Percentiles rank a stretch among this genome's conserved stretches.
Evolutionary conservation across 73 alveolate genomes (phyloP).

Genomic region (Effrenium voratum): DNA sequence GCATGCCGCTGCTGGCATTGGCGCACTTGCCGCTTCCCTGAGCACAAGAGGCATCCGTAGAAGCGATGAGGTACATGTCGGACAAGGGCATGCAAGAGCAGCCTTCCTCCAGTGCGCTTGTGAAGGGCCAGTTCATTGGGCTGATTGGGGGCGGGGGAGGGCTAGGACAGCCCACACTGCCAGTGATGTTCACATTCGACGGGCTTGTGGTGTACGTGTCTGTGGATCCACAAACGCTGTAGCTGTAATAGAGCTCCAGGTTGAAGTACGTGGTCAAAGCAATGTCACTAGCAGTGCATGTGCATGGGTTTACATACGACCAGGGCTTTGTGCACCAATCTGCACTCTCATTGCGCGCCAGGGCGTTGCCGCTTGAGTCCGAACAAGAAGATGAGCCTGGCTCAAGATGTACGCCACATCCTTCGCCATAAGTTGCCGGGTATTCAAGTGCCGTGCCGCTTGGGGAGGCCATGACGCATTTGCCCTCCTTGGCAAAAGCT

Average conservation of each 20-base stretch:
- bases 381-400: constrained; percentile 2
- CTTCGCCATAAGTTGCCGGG: not conserved
- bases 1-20: not conserved
- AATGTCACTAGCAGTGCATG: not conserved
- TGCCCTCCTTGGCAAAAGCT: not conserved
- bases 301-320: constrained; percentile 9
- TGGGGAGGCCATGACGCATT: not conserved
- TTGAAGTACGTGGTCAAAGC: not conserved
- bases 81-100: not conserved
- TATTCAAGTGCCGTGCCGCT: not conserved
- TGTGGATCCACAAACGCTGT: not conserved
- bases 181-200: not conserved
- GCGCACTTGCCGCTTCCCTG: constrained; percentile 33
- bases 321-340: constrained; percentile 8
- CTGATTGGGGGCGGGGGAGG: not conserved
- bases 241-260: not conserved
- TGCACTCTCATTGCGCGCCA: not conserved
- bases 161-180: not conserved
- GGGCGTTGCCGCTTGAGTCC: not conserved
- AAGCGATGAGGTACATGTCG: not conserved
- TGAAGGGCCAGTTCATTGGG: constrained; percentile 8
- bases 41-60: not conserved
- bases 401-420: constrained; percentile 24
- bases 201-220: not conserved
- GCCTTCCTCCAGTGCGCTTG: not conserved